phyloP scores from a whole-genome alignment of 306 rosid genomes.

The Castanea sativa region DNA sequence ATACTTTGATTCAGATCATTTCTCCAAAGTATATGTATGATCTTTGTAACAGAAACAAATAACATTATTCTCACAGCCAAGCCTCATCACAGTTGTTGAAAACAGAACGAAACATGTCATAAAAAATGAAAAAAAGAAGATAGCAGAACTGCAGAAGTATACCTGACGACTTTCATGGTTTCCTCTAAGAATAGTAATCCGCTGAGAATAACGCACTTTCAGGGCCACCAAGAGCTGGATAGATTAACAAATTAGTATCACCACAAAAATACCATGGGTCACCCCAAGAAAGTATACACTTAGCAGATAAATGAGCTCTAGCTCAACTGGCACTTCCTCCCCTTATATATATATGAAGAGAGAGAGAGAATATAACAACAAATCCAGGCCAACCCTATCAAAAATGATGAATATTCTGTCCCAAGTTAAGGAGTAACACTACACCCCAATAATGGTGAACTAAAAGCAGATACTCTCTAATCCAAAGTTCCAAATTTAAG shows the following conservation, averaged over 20 bases:
- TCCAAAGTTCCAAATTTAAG: neutral
- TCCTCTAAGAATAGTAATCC: slow-evolving; percentile 98
- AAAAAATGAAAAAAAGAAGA: slow-evolving; percentile 7
- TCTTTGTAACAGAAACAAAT: neutral
- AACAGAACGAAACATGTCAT: neutral
- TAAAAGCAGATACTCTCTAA: neutral
- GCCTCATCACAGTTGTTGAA: neutral
- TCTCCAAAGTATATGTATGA: neutral
- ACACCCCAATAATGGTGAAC: neutral
- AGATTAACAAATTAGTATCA: slow-evolving; percentile 32
- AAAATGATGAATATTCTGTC: too few relatives aligned
- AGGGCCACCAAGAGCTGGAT: slow-evolving; percentile 91
- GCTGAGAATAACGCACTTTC: slow-evolving; percentile 92
- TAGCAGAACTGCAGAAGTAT: slow-evolving; percentile 20
- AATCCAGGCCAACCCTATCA: too few relatives aligned
- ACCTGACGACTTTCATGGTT: slow-evolving; percentile 99
- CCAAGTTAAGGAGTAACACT: neutral
- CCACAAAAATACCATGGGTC: slow-evolving; percentile 1
- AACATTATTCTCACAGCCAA: neutral
- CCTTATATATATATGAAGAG: too few relatives aligned
- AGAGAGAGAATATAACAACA: too few relatives aligned
- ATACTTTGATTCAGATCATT: too few relatives aligned
- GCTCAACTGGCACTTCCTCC: too few relatives aligned
- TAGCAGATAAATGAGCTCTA: slow-evolving; percentile 2
- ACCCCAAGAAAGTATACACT: slow-evolving; percentile 9